Evolutionary conservation across 345 rosid genomes (phyloP).

Genomic region (Syzygium grande): DNA sequence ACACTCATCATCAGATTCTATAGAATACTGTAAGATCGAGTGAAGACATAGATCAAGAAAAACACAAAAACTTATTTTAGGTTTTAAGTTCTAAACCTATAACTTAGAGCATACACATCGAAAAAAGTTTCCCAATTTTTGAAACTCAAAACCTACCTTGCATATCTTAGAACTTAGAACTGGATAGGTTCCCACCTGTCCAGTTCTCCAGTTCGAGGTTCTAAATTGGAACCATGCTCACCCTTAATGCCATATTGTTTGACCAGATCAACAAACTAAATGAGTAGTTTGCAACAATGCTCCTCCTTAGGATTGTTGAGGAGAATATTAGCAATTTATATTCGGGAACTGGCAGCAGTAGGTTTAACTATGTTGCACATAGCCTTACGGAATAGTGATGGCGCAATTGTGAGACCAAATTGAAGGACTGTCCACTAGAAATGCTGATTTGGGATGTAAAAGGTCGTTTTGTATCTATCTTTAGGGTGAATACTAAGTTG

Average conservation of each 20-base stretch:
- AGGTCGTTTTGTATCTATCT: not conserved
- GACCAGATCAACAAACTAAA: not conserved
- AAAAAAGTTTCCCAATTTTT: too few species aligned
- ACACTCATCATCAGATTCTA: too few species aligned
- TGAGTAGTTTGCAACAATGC: not conserved
- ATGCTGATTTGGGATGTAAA: not conserved
- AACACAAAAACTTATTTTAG: too few species aligned
- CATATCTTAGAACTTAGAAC: too few species aligned
- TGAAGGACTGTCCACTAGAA: not conserved
- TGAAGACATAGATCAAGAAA: too few species aligned
- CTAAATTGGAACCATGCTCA: too few species aligned
- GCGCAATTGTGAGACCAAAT: not conserved
- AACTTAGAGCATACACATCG: too few species aligned
- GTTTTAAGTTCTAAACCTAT: too few species aligned
- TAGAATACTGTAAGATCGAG: too few species aligned
- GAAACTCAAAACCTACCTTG: too few species aligned
- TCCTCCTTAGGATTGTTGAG: not conserved
- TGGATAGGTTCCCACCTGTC: too few species aligned
- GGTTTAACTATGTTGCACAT: not conserved
- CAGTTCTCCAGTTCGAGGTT: too few species aligned
- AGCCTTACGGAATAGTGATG: not conserved
- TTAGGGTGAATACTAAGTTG: not conserved
- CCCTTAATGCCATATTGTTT: not conserved
- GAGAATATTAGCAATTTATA: not conserved
- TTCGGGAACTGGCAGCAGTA: not conserved